Percentiles rank a stretch among this genome's conserved stretches.
Evolutionary conservation across 1,284 basidiomycete species (phyloP).

Genomic region (Lignosus rhinocerotis): DNA sequence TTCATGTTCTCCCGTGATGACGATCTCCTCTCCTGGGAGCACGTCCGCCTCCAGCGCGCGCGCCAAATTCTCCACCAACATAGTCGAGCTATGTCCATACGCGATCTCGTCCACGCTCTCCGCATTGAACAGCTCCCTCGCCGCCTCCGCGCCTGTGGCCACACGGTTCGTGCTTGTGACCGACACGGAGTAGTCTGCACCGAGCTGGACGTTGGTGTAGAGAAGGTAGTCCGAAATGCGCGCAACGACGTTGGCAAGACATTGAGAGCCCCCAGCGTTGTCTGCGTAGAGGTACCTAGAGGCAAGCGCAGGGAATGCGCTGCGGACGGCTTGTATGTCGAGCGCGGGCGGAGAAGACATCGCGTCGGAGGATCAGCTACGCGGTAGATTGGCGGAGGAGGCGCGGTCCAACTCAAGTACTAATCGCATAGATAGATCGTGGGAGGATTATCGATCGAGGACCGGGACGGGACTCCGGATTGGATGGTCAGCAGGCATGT

Average conservation of each 20-base stretch:
- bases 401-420: too few relatives aligned
- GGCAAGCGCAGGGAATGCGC: conserved; percentile 63
- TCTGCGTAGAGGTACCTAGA: conserved; percentile 70
- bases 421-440: too few relatives aligned
- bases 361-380: too few relatives aligned
- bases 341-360: conserved; percentile 28
- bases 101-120: conserved; percentile 59
- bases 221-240: conserved; percentile 66
- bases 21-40: conserved; percentile 64
- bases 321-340: conserved; percentile 54
- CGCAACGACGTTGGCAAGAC: conserved; percentile 52
- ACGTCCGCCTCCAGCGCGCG: conserved; percentile 58
- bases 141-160: conserved; percentile 49
- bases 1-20: conserved; percentile 78
- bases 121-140: conserved; percentile 66
- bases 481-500: too few relatives aligned
- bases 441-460: too few relatives aligned
- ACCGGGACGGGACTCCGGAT: too few relatives aligned
- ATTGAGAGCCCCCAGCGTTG: conserved; percentile 80
- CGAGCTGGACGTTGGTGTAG: conserved; percentile 74
- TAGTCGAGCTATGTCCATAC: conserved; percentile 68
- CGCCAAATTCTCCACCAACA: conserved; percentile 65
- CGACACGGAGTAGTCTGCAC: conserved; percentile 65
- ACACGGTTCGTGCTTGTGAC: conserved; percentile 54
- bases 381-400: too few relatives aligned